Conservation (phyloP, 305 asterid species). For the Caryopteris hybrid region DNA sequence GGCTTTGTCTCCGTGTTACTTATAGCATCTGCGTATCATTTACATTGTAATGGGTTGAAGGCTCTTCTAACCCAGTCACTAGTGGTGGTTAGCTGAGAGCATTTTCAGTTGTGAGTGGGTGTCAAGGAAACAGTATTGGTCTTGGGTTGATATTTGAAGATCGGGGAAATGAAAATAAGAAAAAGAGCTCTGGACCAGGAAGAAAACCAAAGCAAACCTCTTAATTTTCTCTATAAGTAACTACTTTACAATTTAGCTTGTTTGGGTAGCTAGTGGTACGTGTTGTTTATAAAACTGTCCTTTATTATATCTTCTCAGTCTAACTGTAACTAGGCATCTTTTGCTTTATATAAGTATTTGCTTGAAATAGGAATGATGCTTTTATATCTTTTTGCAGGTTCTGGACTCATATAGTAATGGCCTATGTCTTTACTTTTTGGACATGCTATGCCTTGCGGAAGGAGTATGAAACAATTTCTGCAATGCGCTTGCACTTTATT, state of each 20-base stretch:
- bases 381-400: constrained; percentile 49
- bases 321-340: background rate
- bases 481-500: constrained; percentile 90
- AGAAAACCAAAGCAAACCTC: background rate
- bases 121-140: no score
- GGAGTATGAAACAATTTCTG: constrained; percentile 71
- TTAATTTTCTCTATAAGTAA: background rate
- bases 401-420: constrained; percentile 92
- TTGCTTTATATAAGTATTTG: constrained; percentile 3
- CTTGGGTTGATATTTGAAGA: no score
- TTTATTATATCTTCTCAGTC: background rate
- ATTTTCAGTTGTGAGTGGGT: no score
- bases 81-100: no score
- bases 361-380: constrained; percentile 16
- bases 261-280: background rate
- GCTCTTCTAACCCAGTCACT: background rate
- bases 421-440: constrained; percentile 87
- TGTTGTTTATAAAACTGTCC: no score
- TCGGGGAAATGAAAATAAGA: no score
- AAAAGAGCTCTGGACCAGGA: background rate
- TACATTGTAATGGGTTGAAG: background rate
- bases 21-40: background rate
- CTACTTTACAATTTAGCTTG: background rate
- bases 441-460: constrained; percentile 69
- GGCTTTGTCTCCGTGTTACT: background rate